Conservation (phyloP, 1,139 yeast species). For the Hemisphaericaspora subhashii region DNA sequence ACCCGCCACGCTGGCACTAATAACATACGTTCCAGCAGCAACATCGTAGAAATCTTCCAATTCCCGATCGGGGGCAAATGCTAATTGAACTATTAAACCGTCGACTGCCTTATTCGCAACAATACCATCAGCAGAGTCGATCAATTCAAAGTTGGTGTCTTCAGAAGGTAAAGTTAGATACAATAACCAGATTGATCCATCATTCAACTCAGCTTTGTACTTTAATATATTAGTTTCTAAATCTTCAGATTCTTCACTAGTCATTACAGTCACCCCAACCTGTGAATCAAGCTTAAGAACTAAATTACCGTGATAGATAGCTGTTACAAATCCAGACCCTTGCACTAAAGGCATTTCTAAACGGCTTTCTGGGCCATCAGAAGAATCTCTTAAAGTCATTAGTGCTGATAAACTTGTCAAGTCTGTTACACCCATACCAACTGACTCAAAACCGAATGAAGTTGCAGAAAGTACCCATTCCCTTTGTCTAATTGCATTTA, state of each 20-base stretch:
- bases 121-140: conserved; percentile 52
- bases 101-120: conserved; percentile 53
- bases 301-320: conserved; percentile 58
- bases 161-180: conserved; percentile 43
- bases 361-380: conserved; percentile 25
- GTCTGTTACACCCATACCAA: conserved; percentile 45
- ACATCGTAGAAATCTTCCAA: conserved; percentile 48
- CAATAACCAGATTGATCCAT: conserved; percentile 42
- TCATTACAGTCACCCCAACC: conserved; percentile 53
- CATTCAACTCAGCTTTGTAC: conserved; percentile 54
- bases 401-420: conserved; percentile 58
- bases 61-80: conserved; percentile 42
- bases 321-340: conserved; percentile 82
- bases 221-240: conserved; percentile 48
- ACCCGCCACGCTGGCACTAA: conserved; percentile 33
- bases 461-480: conserved; percentile 59
- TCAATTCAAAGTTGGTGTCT: conserved; percentile 40
- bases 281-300: conserved; percentile 53
- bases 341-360: conserved; percentile 50
- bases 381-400: conserved; percentile 42
- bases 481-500: conserved; percentile 54
- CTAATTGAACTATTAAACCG: conserved; percentile 43
- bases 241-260: conserved; percentile 41
- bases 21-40: conserved; percentile 50
- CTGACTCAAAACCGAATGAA: conserved; percentile 34